These are phyloP conservation scores for Porogramme epimiltina DNA, from an alignment of 1,284 basidiomycete genomes.

Conservation along the genomic window DNA sequence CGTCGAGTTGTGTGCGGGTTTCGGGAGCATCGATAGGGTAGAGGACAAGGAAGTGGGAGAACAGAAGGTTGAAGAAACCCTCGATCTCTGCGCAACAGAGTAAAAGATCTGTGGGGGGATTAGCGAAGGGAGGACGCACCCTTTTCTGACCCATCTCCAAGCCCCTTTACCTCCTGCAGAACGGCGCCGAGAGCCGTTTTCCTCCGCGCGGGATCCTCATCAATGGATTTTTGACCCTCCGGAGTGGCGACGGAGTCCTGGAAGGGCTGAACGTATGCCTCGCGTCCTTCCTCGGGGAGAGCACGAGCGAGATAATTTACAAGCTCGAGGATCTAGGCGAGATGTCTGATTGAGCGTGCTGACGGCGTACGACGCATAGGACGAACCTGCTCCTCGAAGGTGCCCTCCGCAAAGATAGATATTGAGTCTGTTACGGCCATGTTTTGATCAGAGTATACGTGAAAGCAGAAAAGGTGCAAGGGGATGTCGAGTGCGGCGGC, in stretches of 20 bases:
- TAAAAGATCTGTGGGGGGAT: slow-evolving; percentile 3
- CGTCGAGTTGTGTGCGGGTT: slow-evolving; percentile 48
- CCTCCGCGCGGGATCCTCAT: slow-evolving; percentile 53
- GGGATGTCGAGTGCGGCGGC: background rate
- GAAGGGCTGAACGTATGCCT: slow-evolving; percentile 66
- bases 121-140: slow-evolving; percentile 45
- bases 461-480: background rate
- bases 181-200: slow-evolving; percentile 60
- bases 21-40: slow-evolving; percentile 58
- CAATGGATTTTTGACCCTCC: slow-evolving; percentile 54
- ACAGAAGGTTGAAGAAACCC: slow-evolving; percentile 85
- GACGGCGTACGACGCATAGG: background rate
- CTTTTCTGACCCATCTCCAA: slow-evolving; percentile 76
- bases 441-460: slow-evolving; percentile 23
- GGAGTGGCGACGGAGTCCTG: slow-evolving; percentile 57
- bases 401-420: slow-evolving; percentile 86
- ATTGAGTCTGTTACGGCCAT: slow-evolving; percentile 68
- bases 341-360: slow-evolving; percentile 9
- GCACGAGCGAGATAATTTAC: slow-evolving; percentile 75
- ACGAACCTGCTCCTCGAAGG: slow-evolving; percentile 83
- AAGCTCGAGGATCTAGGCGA: slow-evolving; percentile 74
- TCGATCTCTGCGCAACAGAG: slow-evolving; percentile 63
- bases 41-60: slow-evolving; percentile 66
- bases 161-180: slow-evolving; percentile 58
- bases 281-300: slow-evolving; percentile 68